phyloP scores from a whole-genome alignment of 2,329 filamentous ascomycete genomes.

The Epichloe sp. region DNA sequence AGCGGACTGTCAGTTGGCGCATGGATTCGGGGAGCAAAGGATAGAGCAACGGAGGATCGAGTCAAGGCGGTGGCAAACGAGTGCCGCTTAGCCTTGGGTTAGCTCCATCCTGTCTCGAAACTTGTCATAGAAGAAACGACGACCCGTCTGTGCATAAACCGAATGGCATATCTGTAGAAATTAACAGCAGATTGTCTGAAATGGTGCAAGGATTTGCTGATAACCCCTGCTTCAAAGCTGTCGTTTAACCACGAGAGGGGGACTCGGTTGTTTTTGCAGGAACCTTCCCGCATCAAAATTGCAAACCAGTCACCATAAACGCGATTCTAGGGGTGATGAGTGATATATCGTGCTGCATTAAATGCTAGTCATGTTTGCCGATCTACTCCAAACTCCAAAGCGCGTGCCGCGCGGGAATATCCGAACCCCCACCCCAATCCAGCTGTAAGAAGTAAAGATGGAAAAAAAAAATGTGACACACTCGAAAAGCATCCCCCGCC shows the following conservation, averaged over 20 bases:
- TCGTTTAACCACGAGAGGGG: neutral
- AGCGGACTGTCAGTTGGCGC: slow-evolving; percentile 27
- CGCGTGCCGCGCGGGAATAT: neutral
- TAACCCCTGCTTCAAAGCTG: too few relatives aligned
- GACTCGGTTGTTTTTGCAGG: too few relatives aligned
- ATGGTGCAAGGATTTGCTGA: neutral
- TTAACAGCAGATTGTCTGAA: neutral
- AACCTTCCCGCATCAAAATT: too few relatives aligned
- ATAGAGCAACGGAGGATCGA: slow-evolving; percentile 30
- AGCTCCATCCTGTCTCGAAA: neutral
- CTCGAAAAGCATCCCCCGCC: neutral
- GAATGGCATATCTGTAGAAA: neutral
- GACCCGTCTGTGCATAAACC: neutral
- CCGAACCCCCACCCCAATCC: neutral
- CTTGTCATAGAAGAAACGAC: neutral
- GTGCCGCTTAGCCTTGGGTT: slow-evolving; percentile 21
- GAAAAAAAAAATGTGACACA: neutral
- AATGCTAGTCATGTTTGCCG: neutral
- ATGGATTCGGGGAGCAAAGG: slow-evolving; percentile 30
- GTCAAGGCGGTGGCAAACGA: slow-evolving; percentile 35
- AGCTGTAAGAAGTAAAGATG: neutral
- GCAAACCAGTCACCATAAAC: neutral
- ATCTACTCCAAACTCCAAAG: slow-evolving; percentile 1
- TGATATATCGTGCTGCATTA: neutral
- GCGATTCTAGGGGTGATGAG: neutral